A percentile compares a stretch with the other conserved stretches of the same genome.
Evolutionary conservation across 2,329 filamentous ascomycete species (phyloP).

Genomic region (Corinectria fuckeliana): DNA sequence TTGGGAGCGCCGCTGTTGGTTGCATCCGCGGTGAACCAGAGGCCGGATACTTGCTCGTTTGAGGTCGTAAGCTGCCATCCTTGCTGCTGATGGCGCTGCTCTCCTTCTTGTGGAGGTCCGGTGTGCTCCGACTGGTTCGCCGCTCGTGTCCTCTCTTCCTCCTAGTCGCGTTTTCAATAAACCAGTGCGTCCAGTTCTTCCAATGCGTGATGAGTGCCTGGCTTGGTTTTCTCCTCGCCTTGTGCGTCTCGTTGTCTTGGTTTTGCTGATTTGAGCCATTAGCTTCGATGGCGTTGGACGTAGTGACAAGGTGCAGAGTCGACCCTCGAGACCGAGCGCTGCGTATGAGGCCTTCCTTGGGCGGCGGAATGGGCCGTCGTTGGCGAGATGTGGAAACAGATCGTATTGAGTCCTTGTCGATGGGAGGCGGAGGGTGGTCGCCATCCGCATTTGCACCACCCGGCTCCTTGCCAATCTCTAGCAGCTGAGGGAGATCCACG

Average conservation of each 20-base stretch:
- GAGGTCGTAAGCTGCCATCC: constrained; percentile 63
- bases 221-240: constrained; percentile 62
- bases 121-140: constrained; percentile 63
- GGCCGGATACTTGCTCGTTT: constrained; percentile 63
- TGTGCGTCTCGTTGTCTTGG: constrained; percentile 46
- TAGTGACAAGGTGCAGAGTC: constrained; percentile 84
- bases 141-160: constrained; percentile 57
- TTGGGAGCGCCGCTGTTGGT: constrained; percentile 55
- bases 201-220: constrained; percentile 65
- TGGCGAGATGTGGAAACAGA: constrained; percentile 80
- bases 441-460: constrained; percentile 52
- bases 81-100: constrained; percentile 53
- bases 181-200: constrained; percentile 71
- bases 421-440: constrained; percentile 69
- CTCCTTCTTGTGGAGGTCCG: constrained; percentile 62
- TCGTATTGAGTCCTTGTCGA: constrained; percentile 80
- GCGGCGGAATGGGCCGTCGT: constrained; percentile 78
- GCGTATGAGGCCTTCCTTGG: constrained; percentile 77
- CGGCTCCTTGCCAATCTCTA: constrained; percentile 61
- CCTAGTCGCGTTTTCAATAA: constrained; percentile 64
- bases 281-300: constrained; percentile 57
- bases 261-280: constrained; percentile 39
- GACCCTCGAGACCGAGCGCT: constrained; percentile 79
- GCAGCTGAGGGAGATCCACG: constrained; percentile 77
- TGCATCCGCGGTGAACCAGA: constrained; percentile 45